A percentile compares a stretch with the other conserved stretches of the same genome.
phyloP scores from a whole-genome alignment of 2,329 filamentous ascomycete genomes.

The Colletotrichum sp. region DNA sequence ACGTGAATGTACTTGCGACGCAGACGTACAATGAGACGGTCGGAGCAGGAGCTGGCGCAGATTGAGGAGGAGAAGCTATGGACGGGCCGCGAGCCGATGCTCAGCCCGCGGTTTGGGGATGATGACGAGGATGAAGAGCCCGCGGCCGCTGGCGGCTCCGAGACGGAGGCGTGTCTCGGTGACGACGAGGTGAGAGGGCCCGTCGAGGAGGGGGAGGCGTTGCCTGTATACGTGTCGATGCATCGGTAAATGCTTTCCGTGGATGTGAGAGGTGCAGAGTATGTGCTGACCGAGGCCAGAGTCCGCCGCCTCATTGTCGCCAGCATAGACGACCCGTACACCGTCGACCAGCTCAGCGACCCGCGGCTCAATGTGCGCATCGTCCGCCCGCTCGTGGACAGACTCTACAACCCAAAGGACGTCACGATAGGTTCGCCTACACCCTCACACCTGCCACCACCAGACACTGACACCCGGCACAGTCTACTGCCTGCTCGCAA shows the following conservation, averaged over 20 bases:
- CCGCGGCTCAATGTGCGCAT: slow-evolving; percentile 71
- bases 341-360: slow-evolving; percentile 67
- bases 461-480: background rate
- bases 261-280: background rate
- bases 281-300: background rate
- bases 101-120: background rate
- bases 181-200: background rate
- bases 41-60: background rate
- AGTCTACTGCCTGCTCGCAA: slow-evolving; percentile 76
- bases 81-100: background rate
- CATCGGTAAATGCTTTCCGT: background rate
- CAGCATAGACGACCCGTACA: slow-evolving; percentile 46
- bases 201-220: background rate
- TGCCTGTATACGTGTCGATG: slow-evolving; percentile 17
- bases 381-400: slow-evolving; percentile 72
- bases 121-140: background rate
- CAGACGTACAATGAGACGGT: slow-evolving; percentile 13
- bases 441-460: background rate
- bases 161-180: slow-evolving; percentile 16
- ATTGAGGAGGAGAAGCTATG: slow-evolving; percentile 14
- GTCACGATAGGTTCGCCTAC: slow-evolving; percentile 61
- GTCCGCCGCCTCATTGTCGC: slow-evolving; percentile 16
- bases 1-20: slow-evolving; percentile 20
- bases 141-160: background rate
- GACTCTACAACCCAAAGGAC: slow-evolving; percentile 69